These are phyloP conservation scores for Pneumocystis canis DNA, from an alignment of 1,139 yeast species.

Conservation along the genomic window DNA sequence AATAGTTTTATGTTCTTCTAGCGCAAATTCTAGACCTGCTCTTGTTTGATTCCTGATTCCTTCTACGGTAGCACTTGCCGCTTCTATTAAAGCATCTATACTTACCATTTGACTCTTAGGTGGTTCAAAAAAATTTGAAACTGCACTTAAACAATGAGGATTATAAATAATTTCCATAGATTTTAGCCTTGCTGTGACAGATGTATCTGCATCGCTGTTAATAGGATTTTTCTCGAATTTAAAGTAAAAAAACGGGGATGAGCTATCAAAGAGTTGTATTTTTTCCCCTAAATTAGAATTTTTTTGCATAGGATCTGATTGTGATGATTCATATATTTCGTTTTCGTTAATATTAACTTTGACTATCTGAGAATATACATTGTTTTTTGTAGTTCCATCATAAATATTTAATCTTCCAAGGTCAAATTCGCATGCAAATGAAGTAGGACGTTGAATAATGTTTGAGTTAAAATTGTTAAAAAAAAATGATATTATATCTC, in stretches of 20 bases:
- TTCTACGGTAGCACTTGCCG: conserved; percentile 90
- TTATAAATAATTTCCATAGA: conserved; percentile 87
- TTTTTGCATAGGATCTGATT: conserved; percentile 12
- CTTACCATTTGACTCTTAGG: conserved; percentile 79
- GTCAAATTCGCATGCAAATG: conserved; percentile 56
- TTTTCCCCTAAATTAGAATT: conserved; percentile 4
- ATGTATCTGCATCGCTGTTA: conserved; percentile 70
- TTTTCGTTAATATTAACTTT: conserved; percentile 55
- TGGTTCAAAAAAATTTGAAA: conserved; percentile 65
- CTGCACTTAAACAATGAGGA: conserved; percentile 61
- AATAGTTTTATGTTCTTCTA: conserved; percentile 85
- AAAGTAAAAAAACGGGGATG: conserved; percentile 62
- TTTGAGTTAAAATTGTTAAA: conserved; percentile 33
- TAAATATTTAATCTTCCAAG: conserved; percentile 71
- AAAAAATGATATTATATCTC: conserved; percentile 18
- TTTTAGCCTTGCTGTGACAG: conserved; percentile 54
- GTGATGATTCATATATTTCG: conserved; percentile 20
- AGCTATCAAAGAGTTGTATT: conserved; percentile 12
- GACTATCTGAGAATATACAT: conserved; percentile 74
- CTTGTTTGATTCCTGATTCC: conserved; percentile 82
- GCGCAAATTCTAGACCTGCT: conserved; percentile 80
- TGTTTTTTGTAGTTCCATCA: conserved; percentile 56
- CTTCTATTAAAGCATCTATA: conserved; percentile 79
- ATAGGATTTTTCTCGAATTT: conserved; percentile 77
- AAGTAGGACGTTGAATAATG: conserved; percentile 64